phyloP scores from a whole-genome alignment of 2,329 filamentous ascomycete species.

The Ophiostoma himal-ulmi region DNA sequence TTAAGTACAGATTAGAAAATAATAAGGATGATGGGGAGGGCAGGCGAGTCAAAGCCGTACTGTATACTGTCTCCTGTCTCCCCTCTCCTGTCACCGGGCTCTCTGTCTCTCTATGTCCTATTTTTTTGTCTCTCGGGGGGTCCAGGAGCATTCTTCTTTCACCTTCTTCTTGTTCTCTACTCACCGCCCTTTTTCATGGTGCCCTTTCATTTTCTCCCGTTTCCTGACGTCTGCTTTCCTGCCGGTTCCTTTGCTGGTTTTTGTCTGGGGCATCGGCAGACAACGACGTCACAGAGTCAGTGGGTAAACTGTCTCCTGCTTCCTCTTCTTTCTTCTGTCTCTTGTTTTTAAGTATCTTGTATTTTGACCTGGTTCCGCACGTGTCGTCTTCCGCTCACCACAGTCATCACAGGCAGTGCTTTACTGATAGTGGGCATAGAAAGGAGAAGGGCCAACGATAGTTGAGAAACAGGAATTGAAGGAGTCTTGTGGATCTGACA shows the following conservation, averaged over 20 bases:
- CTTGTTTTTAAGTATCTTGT: background rate
- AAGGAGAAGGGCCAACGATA: background rate
- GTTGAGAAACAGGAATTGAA: background rate
- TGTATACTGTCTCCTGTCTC: background rate
- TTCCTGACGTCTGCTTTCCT: background rate
- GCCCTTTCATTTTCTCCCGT: background rate
- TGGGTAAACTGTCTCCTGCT: background rate
- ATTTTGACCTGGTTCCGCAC: background rate
- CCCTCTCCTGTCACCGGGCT: background rate
- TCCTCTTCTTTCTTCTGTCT: background rate
- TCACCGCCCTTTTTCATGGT: background rate
- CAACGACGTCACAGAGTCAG: background rate
- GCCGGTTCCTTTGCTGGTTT: background rate
- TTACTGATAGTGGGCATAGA: background rate
- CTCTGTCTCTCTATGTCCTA: background rate
- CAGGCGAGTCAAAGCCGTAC: background rate
- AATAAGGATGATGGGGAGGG: background rate
- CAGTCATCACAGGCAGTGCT: background rate
- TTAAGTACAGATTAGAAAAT: background rate
- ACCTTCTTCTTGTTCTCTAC: background rate
- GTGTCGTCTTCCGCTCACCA: constrained; percentile 16
- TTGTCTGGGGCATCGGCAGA: background rate
- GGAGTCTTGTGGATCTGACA: background rate
- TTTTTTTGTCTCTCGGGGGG: background rate
- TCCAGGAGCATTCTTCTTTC: background rate